Conservation (phyloP, 306 rosid genomes). For the Fragaria vesca region DNA sequence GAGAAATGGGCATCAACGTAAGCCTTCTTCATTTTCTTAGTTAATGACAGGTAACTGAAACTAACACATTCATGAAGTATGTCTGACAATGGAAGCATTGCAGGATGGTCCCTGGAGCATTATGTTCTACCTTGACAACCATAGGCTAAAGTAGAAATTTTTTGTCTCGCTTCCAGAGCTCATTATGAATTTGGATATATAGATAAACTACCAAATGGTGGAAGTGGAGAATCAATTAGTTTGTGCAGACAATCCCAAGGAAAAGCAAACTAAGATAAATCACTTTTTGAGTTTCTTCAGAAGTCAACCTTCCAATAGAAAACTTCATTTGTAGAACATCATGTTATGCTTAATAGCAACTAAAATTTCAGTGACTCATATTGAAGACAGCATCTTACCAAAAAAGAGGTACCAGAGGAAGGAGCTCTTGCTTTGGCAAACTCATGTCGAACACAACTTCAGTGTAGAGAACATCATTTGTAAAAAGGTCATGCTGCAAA, state of each 20-base stretch:
- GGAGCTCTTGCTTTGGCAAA: constrained; percentile 84
- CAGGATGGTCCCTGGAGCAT: background rate
- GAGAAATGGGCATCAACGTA: background rate
- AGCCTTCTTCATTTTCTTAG: background rate
- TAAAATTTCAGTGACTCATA: constrained; percentile 1
- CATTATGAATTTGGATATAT: background rate
- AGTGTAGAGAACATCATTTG: constrained; percentile 89
- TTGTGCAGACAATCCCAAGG: background rate
- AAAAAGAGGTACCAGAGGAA: constrained; percentile 86
- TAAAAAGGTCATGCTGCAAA: constrained; percentile 91
- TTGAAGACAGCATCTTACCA: constrained; percentile 55
- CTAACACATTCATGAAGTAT: background rate
- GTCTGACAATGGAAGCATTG: background rate
- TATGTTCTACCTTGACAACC: background rate
- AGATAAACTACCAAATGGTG: background rate
- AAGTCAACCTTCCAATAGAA: background rate
- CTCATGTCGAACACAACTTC: constrained; percentile 88
- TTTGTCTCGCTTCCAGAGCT: background rate
- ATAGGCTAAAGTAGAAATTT: background rate
- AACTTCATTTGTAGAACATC: background rate
- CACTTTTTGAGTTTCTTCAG: background rate
- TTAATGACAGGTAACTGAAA: background rate
- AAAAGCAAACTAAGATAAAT: background rate
- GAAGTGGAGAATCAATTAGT: background rate
- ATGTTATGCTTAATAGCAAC: constrained; percentile 3